phyloP scores from a whole-genome alignment of 305 asterid species.

The Fraxinus sp. region DNA sequence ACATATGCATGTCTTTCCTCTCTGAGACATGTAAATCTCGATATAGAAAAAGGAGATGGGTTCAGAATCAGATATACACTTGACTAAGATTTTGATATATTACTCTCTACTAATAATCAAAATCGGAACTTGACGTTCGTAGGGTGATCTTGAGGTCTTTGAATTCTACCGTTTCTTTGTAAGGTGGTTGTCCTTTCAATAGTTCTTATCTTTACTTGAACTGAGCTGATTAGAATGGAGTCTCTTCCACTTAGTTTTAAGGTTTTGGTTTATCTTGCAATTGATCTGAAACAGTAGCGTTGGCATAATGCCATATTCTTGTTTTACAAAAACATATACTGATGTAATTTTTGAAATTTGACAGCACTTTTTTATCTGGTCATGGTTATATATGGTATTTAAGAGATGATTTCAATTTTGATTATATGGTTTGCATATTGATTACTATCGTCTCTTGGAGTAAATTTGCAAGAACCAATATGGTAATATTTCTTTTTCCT shows the following conservation, averaged over 20 bases:
- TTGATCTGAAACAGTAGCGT: background rate
- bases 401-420: background rate
- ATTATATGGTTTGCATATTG: background rate
- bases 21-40: constrained; percentile 21
- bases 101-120: constrained; percentile 15
- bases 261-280: background rate
- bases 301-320: background rate
- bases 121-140: background rate
- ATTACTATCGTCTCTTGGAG: background rate
- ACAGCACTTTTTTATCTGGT: background rate
- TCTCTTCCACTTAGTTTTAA: background rate
- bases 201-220: background rate
- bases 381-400: background rate
- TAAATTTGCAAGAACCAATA: background rate
- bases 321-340: background rate
- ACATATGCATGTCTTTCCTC: constrained; percentile 6
- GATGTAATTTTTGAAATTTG: background rate
- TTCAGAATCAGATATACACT: constrained; percentile 6
- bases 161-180: background rate
- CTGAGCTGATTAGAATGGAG: constrained; percentile 12
- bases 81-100: constrained; percentile 15
- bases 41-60: constrained; percentile 18
- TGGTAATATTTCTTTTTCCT: background rate
- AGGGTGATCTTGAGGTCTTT: background rate
- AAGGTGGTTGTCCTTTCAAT: background rate